Conservation (phyloP, 2,329 filamentous ascomycete genomes). For the Chalara sp. region DNA sequence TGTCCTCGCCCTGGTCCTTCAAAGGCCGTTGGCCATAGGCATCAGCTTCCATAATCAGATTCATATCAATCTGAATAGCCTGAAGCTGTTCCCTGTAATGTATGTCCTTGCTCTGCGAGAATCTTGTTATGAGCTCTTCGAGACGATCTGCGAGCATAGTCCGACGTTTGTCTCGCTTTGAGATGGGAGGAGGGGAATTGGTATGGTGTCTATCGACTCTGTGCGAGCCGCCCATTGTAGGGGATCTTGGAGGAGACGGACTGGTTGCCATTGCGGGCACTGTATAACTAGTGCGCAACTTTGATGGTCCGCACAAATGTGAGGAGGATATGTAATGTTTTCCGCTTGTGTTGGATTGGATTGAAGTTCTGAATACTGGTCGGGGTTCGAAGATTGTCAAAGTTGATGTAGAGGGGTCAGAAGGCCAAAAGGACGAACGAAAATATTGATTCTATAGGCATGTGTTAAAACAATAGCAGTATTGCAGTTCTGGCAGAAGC, state of each 20-base stretch:
- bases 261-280: slow-evolving; percentile 19
- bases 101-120: slow-evolving; percentile 72
- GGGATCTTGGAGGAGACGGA: slow-evolving; percentile 24
- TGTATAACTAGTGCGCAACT: no score
- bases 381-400: no score
- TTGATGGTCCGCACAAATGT: no score
- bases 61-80: slow-evolving; percentile 87
- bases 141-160: slow-evolving; percentile 77
- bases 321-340: no score
- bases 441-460: no score
- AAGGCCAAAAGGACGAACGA: no score
- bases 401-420: no score
- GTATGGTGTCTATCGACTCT: slow-evolving; percentile 22
- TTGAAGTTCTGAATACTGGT: no score
- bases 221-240: slow-evolving; percentile 18
- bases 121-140: slow-evolving; percentile 66
- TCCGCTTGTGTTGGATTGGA: no score
- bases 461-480: no score
- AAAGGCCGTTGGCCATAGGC: slow-evolving; percentile 69
- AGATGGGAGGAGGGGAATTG: slow-evolving; percentile 33
- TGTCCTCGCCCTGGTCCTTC: slow-evolving; percentile 40
- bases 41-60: slow-evolving; percentile 76
- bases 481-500: no score
- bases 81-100: slow-evolving; percentile 86
- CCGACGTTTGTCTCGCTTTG: slow-evolving; percentile 87